phyloP scores from a whole-genome alignment of 1,139 yeast genomes.

The Protomyces lactucae-debilis region DNA sequence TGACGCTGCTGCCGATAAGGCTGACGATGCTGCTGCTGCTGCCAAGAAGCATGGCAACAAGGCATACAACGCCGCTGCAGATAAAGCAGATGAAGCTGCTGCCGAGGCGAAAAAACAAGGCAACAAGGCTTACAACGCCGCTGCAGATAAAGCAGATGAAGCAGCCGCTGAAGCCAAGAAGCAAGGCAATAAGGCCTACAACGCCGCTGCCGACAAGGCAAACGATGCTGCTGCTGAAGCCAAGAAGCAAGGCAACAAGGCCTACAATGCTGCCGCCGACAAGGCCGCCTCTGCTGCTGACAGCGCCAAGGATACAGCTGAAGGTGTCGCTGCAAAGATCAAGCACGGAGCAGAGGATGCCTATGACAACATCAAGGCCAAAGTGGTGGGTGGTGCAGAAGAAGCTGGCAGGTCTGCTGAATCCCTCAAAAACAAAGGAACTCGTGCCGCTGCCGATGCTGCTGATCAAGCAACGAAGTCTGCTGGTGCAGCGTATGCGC shows the following conservation, averaged over 20 bases:
- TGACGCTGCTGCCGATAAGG: constrained; percentile 27
- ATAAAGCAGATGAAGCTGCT: constrained; percentile 33
- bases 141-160: background rate
- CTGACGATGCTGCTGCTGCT: constrained; percentile 30
- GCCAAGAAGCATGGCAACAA: background rate
- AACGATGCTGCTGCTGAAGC: background rate
- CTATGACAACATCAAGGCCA: background rate
- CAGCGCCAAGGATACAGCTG: constrained; percentile 16
- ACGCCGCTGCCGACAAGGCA: background rate
- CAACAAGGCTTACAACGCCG: background rate
- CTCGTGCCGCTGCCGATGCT: constrained; percentile 10
- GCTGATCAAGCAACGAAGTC: constrained; percentile 13
- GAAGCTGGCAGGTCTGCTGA: constrained; percentile 19
- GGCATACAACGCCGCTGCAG: background rate
- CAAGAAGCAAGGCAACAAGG: background rate
- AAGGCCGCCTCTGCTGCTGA: constrained; percentile 11
- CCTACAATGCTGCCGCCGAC: constrained; percentile 4
- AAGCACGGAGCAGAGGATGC: background rate
- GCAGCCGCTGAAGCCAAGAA: background rate
- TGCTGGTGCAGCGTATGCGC: constrained; percentile 27
- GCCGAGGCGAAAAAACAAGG: background rate
- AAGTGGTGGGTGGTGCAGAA: constrained; percentile 5
- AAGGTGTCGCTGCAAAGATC: constrained; percentile 12
- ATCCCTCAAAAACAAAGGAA: constrained; percentile 3
- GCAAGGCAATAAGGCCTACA: background rate